Base-by-base conservation (phyloP, 2,329 filamentous ascomycete genomes). In the Neophaeococcomyces mojaviensis region DNA sequence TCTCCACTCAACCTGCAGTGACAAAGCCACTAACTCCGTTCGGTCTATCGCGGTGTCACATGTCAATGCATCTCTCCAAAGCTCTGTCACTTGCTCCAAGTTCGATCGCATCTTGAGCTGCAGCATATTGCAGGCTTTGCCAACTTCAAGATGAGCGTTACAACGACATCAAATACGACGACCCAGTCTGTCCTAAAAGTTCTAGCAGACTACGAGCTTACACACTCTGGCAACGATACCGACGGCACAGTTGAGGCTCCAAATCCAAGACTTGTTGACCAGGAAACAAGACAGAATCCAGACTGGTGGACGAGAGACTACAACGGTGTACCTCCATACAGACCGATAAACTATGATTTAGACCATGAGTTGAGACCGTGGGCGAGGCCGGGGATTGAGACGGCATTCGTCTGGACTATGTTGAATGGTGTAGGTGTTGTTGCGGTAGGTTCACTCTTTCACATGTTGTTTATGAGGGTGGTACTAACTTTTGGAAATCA, bases 341-440 rank as follows among this genome's bases (percentile, higher is more conserved):
- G 72, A 10, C 71, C 72, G 0, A 58, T 70, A 1, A 71, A 75
- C 44, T 62, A 58, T 3, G 55, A 69, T 34, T 56, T 73, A 3
- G 66, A 72, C 49, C 60, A 62, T 41, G 60, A 57, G 4, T 58
- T 68, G 43, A 55, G 74, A 15, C 62, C 70, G 2, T 64, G 65
- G 1, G 72, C 69, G 33, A 58, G 55, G 13, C 73, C 68, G 54
- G 54, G 50, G 1, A 59, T 64, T 6, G 74, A 77, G 56, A 59
- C 59, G 32, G 64, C 61, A 9, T 77, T 78, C 53, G 63, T 77
- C 15, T 58, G 62, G 15, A 60, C 71, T 0, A 77, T 77, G 73
- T 71, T 76, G 50, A 65, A 64, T 20, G 73, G 69, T 6, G 65
- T 71, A 12, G 63, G 61, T 51, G 54, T 69, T 38, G 68, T 72